Base-by-base conservation (phyloP, 1,284 basidiomycete genomes). In the Tylopilus sp. region DNA sequence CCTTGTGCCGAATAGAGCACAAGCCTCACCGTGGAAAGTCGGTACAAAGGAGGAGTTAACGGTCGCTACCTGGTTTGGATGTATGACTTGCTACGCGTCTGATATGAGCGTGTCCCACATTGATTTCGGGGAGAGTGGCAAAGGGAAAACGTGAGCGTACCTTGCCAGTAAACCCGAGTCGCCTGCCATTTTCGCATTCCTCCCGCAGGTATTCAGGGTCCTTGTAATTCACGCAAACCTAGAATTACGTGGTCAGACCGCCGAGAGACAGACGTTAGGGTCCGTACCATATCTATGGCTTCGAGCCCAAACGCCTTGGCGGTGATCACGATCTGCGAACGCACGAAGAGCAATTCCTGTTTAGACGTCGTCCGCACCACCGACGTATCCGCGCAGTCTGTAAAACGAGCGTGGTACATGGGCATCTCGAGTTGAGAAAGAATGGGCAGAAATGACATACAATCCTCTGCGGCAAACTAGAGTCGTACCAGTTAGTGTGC, bases 181-280 rank as follows among this genome's bases (percentile, higher is more conserved):
- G 71, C 40, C 84, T 70, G 0, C 88, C 92, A 59, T 95, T 91
- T 51, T 77, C 69, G 48, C 87, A 90, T 66, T 96, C 93, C 4
- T 86, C 81, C 44, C 73, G 71, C 17, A 96, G 74, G 56, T 82
- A 81, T 6, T 78, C 76, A 4, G 73, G 61, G 63, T 94, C 84
- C 64, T 90, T 89, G 73, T 93, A 95, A 64, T 93, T 85, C 33
- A 94, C 83, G 65, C 93, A 95, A 1, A 95, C 91, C 87, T 91
- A 15, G 49, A 34, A 34, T 28, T 8, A 5, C 41, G 49, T 29
- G 7, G n/a, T 57, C 42, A 53, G 42, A 49, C 14, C 28, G 36
- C 37, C 47, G 30, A 42, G 21, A 37, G 10, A 24, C 14, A 33
- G 11, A 38, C 26, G 24, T 12, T 11, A 42, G 48, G 44, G 15